These are phyloP conservation scores for Erigeron philadelphicus DNA, from an alignment of 140 eudicot species.

Conservation along the genomic window DNA sequence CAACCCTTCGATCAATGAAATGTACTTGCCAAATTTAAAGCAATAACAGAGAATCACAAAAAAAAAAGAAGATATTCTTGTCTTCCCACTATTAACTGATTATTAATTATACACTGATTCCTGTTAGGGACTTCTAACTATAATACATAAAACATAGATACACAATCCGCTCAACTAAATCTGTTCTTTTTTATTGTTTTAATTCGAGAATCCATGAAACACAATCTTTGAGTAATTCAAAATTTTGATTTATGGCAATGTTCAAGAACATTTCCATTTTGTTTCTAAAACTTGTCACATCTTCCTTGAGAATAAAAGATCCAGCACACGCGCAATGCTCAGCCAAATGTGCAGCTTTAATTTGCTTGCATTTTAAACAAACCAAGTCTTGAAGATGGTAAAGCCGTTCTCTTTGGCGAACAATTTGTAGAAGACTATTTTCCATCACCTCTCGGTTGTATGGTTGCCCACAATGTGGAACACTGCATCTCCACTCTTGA, in stretches of 20 bases:
- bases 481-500: conserved; percentile 84
- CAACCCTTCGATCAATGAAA: too few relatives aligned
- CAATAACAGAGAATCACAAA: too few relatives aligned
- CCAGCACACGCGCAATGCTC: conserved; percentile 91
- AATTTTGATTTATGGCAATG: conserved; percentile 68
- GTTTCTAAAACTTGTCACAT: conserved; percentile 40
- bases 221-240: conserved; percentile 74
- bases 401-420: conserved; percentile 85
- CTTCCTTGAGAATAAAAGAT: conserved; percentile 69
- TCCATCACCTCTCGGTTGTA: conserved; percentile 90
- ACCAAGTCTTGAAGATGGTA: conserved; percentile 92
- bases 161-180: conserved; percentile 3
- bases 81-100: not conserved
- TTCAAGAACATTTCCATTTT: conserved; percentile 71
- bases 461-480: conserved; percentile 92
- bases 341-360: conserved; percentile 80
- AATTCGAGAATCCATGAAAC: conserved; percentile 75
- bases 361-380: conserved; percentile 74
- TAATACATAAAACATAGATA: conserved; percentile 16
- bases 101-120: not conserved
- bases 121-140: not conserved
- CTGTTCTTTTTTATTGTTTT: not conserved
- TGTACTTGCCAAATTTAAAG: too few relatives aligned
- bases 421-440: conserved; percentile 72
- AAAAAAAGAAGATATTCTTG: not conserved